Evolutionary conservation across 1,139 yeast genomes (phyloP), one percentile per base, ranked within the genome.

Genomic region (Petasospora fabianii): DNA sequence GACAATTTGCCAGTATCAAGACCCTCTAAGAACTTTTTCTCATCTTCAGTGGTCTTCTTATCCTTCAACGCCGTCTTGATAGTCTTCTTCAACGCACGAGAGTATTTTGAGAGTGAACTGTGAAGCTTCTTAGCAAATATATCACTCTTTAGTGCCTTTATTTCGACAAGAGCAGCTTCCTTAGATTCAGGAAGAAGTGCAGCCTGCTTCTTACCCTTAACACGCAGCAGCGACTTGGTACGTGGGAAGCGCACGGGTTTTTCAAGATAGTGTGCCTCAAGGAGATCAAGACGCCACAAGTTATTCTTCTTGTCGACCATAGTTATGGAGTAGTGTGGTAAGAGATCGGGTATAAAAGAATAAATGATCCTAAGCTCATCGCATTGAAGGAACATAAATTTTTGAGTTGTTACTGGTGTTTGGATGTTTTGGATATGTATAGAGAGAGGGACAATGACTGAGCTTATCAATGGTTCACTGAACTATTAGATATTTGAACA

Each of bases 91-190:
- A 49, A 27, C 1, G 21, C 36, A 27, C 55, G 43, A 27, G 38
- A 29, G 30, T 47, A 43, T 32, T 48, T 47, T 3, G 49, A 39
- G 5, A 48, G 18, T 0, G 53, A 45, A 20, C 49, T 42, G 20
- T 52, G 50, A 4, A 52, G 29, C 29, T 52, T 52, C 30, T 47
- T 47, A 5, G 37, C 40, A 21, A 52, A 52, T 4, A 50, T 38
- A 16, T 48, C 54, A 2, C 18, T 9, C 30, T 45, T 41, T 8
- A 52, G 21, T 1, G 42, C 32, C n/a, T 46, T 40, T 8, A 52
- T 48, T 36, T 47, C 49, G 16, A 35, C 19, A 6, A 44, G 27
- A 2, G 50, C 53, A 7, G 22, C 41, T 4, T 47, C 46, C 24
- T 40, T 32, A 10, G 34, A 19, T 9, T 27, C 36, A 11, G 46